phyloP scores from a whole-genome alignment of 148 eudicot genomes.

The Fagopyrum homotropicum region DNA sequence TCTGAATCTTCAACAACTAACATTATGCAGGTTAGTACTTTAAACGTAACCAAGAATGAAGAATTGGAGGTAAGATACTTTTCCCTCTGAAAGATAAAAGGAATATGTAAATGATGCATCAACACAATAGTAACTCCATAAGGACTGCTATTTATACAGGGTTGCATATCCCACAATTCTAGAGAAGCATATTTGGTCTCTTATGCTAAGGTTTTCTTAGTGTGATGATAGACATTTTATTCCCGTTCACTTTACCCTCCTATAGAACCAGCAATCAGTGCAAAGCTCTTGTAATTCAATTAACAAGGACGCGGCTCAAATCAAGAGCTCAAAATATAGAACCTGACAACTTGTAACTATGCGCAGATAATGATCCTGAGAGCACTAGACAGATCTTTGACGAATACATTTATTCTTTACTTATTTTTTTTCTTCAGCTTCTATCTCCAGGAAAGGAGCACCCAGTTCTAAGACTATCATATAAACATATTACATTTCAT shows the following conservation, averaged over 20 bases:
- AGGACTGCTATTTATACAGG: neutral
- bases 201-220: neutral
- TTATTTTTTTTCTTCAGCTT: neutral
- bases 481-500: too few relatives aligned
- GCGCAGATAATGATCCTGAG: neutral
- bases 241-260: neutral
- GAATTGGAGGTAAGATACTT: neutral
- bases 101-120: neutral
- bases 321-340: neutral
- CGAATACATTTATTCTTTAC: neutral
- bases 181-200: neutral
- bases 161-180: neutral
- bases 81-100: neutral
- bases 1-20: neutral
- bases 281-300: neutral
- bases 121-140: neutral
- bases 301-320: neutral
- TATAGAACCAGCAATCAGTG: neutral
- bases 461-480: too few relatives aligned
- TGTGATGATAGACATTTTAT: neutral
- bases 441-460: neutral
- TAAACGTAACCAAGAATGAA: neutral
- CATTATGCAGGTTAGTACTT: neutral
- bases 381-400: neutral
- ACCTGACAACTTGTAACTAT: neutral